phyloP scores from a whole-genome alignment of 2,329 filamentous ascomycete species.

The Orbilia brochopaga region DNA sequence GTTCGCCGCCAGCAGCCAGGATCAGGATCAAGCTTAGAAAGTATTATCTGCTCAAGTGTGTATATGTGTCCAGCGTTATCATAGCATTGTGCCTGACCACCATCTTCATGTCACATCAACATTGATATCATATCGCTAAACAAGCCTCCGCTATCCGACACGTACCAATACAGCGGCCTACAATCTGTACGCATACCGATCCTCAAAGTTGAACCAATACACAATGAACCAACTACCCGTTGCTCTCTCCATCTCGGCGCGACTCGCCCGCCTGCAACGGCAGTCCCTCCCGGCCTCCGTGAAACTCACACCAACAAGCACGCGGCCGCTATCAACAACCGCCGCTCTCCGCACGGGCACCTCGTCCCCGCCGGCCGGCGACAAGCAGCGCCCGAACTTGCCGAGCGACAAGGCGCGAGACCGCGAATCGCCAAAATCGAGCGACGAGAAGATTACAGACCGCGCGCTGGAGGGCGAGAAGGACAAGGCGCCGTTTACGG shows the following conservation, averaged over 20 bases:
- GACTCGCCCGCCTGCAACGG: neutral
- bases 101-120: too few species aligned
- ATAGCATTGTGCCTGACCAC: too few species aligned
- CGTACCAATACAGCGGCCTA: too few species aligned
- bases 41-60: too few species aligned
- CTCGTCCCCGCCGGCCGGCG: constrained; percentile 12
- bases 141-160: too few species aligned
- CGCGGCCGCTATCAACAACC: constrained; percentile 19
- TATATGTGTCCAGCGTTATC: too few species aligned
- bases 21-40: too few species aligned
- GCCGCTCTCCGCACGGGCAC: neutral
- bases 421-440: constrained; percentile 31
- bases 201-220: too few species aligned
- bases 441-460: constrained; percentile 44
- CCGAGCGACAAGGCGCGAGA: constrained; percentile 24
- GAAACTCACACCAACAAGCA: constrained; percentile 10
- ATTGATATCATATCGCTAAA: too few species aligned
- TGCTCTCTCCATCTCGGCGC: neutral
- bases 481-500: constrained; percentile 30
- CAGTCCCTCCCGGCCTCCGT: neutral
- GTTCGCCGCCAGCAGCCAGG: too few species aligned
- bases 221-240: neutral
- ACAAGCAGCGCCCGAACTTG: constrained; percentile 20
- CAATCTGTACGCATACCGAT: too few species aligned
- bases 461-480: constrained; percentile 35